Evolutionary conservation across 208 protist genomes (phyloP), one percentile per base, ranked within the genome.

Genomic region (Crithidia bombi): DNA sequence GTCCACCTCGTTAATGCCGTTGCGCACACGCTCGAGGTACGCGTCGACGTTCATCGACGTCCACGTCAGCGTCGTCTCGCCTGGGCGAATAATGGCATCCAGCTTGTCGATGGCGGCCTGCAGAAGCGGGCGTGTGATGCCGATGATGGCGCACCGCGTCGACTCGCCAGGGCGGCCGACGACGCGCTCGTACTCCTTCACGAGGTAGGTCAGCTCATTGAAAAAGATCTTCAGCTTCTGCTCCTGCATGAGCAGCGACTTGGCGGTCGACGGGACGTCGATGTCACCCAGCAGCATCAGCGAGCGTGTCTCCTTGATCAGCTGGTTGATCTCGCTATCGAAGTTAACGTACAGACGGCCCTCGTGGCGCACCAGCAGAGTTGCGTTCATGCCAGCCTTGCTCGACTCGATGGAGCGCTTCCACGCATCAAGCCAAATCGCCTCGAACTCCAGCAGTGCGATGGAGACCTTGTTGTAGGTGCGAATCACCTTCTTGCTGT

Each of bases 311-410:
- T 99, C 98, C 66, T 97, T 93, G 75, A 99, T 98, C n/a, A 99
- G 89, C 84, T 98, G 93, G 44, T 98, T 83, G 35, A 99, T 96
- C 61, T 97, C 92, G 44, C 82, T 83, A 84, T 99, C 98, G 79
- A 99, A 99, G 94, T 99, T 99, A 41, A 99, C 98, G 81, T 92
- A 98, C 6, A 99, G 86, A 32, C 93, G 85, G n/a, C 91, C 93
- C 47, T 98, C 89, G 69, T 96, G 92, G 30, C 94, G 90, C 19
- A 99, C 93, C 7, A 99, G 79, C 66, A 99, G 84, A 21, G 97
- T 98, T 30, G 97, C 96, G 65, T 98, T 94, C 54, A 99, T 88
- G n/a, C 94, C 95, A 5, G 82, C 81, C 69, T 96, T 96, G 71
- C 96, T 96, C 28, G 86, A 89, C 61, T 98, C 96, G 68, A 98